Evolutionary conservation across 2,329 filamentous ascomycete genomes (phyloP).

Genomic region (Penicillium fuscoglaucum): DNA sequence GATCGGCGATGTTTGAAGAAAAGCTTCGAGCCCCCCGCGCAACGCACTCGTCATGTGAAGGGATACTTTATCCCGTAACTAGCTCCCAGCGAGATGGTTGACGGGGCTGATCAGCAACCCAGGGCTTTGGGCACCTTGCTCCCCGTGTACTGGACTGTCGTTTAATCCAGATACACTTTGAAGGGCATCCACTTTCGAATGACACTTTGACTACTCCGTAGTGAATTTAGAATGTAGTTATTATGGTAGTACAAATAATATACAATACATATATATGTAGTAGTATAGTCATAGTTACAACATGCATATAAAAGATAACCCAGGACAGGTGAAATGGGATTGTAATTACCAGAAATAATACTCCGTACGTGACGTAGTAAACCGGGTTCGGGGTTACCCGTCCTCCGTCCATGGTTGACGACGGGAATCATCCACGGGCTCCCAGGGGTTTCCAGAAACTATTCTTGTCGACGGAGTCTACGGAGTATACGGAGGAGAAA

Average conservation of each 20-base stretch:
- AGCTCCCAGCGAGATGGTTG: slow-evolving; percentile 6
- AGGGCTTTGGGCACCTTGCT: slow-evolving; percentile 6
- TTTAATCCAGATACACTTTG: slow-evolving; percentile 4
- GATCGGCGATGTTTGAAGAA: background rate
- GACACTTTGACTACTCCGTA: background rate
- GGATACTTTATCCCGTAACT: background rate
- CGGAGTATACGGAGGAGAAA: background rate
- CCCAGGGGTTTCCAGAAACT: background rate
- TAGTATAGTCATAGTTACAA: background rate
- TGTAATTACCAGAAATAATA: background rate
- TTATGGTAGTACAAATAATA: background rate
- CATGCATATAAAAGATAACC: background rate
- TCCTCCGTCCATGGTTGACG: slow-evolving; percentile 1
- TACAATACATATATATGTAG: background rate
- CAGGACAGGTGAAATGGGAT: background rate
- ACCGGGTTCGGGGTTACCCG: background rate
- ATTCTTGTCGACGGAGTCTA: background rate
- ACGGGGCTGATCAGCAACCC: slow-evolving; percentile 9
- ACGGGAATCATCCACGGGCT: slow-evolving; percentile 2
- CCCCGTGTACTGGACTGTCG: background rate
- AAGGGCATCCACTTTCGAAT: background rate
- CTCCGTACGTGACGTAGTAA: background rate
- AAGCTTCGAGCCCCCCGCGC: background rate
- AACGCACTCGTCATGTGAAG: background rate
- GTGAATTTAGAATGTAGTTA: background rate